A percentile compares a stretch with the other conserved stretches of the same genome.
Conservation (phyloP, 345 rosid genomes). For the Eucalyptus cloeziana region DNA sequence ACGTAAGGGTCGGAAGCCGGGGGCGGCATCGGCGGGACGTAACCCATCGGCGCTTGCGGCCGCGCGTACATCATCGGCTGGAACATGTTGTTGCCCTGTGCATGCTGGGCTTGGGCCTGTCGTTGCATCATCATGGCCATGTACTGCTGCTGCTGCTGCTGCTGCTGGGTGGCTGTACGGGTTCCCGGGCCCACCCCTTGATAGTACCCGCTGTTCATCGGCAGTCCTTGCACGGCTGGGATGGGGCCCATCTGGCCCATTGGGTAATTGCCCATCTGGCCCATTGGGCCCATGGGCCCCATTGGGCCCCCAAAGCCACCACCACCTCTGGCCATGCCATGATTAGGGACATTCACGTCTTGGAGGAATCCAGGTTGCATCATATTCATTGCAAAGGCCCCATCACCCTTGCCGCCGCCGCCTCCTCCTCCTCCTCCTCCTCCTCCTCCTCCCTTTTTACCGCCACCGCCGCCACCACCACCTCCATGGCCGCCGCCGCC, state of each 20-base stretch:
- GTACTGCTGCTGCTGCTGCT: constrained; percentile 8
- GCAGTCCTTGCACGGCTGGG: constrained; percentile 72
- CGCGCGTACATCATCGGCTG: constrained; percentile 86
- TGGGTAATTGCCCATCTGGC: constrained; percentile 20
- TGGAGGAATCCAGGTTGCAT: constrained; percentile 12
- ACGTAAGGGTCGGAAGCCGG: constrained; percentile 42
- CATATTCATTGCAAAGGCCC: constrained; percentile 19
- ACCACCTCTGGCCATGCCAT: constrained; percentile 6
- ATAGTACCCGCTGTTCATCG: constrained; percentile 44
- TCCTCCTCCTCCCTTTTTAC: constrained; percentile 39
- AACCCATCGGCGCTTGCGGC: constrained; percentile 40
- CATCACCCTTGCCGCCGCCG: constrained; percentile 18
- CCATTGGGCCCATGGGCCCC: constrained; percentile 27
- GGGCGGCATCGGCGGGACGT: constrained; percentile 52
- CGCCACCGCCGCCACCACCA: constrained; percentile 22
- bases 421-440: constrained; percentile 24
- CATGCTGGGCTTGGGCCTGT: not conserved
- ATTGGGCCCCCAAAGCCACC: constrained; percentile 23
- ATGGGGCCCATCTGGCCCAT: constrained; percentile 24
- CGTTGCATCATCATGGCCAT: constrained; percentile 68
- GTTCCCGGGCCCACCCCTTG: constrained; percentile 38
- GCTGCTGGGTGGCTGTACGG: constrained; percentile 39
- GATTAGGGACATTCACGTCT: constrained; percentile 1
- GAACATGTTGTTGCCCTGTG: constrained; percentile 50
- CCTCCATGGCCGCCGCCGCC: constrained; percentile 19